Conservation (phyloP, 345 rosid species). For the Eucalyptus marginata region DNA sequence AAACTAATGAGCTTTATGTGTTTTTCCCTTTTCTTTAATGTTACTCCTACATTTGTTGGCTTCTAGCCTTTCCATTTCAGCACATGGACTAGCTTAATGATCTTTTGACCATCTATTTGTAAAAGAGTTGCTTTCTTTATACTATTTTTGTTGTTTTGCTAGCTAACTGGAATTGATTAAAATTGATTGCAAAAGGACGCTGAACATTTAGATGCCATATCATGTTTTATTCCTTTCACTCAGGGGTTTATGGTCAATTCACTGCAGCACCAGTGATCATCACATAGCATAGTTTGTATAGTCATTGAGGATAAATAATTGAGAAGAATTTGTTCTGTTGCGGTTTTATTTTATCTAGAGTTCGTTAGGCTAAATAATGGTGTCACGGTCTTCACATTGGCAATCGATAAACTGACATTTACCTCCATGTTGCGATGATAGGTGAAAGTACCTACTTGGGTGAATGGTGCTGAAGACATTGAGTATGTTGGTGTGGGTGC, state of each 20-base stretch:
- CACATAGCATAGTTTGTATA: background rate
- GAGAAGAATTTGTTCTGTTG: background rate
- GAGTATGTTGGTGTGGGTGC: conserved; percentile 96
- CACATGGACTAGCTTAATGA: background rate
- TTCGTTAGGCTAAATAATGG: background rate
- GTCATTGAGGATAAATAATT: background rate
- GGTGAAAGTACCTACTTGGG: conserved; percentile 88
- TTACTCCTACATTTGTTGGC: background rate
- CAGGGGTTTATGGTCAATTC: background rate
- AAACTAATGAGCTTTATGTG: background rate
- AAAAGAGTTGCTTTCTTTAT: background rate
- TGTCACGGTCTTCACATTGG: background rate
- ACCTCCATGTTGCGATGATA: background rate
- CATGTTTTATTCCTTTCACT: background rate
- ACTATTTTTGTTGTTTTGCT: background rate
- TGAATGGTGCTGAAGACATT: conserved; percentile 32
- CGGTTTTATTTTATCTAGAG: background rate
- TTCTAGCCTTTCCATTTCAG: background rate
- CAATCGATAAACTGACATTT: background rate
- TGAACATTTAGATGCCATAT: background rate
- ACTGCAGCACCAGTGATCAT: background rate
- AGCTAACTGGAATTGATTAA: background rate
- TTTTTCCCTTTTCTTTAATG: background rate
- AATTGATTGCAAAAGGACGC: background rate
- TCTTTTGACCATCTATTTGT: background rate